Evolutionary conservation across 306 rosid genomes (phyloP).

Genomic region (Quercus parvula): DNA sequence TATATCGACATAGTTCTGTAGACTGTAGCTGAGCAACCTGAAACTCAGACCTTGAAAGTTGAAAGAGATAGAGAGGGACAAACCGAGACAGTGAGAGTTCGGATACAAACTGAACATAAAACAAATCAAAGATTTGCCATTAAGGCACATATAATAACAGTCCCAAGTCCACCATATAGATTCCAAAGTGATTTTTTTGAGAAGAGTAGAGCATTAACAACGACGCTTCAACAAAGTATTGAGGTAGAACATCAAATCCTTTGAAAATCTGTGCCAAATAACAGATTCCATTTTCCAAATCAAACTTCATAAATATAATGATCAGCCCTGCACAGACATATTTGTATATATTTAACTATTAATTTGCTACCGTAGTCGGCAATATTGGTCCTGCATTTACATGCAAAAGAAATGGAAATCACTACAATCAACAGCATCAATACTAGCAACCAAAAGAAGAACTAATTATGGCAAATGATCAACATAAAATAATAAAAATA

Average conservation of each 20-base stretch:
- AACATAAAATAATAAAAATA: constrained; percentile 15
- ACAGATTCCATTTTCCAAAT: not conserved
- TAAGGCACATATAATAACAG: constrained; percentile 18
- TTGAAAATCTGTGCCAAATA: not conserved
- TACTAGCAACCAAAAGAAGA: constrained; percentile 7
- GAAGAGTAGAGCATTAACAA: not conserved
- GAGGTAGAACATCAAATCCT: not conserved
- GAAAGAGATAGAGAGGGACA: constrained; percentile 22
- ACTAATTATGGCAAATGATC: not conserved
- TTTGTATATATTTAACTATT: not conserved
- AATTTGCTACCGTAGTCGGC: constrained; percentile 2
- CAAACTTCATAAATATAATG: not conserved
- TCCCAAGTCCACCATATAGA: constrained; percentile 36
- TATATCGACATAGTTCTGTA: constrained; percentile 33
- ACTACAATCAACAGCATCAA: not conserved
- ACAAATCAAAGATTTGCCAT: constrained; percentile 50
- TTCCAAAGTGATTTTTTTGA: constrained; percentile 33
- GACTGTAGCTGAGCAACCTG: constrained; percentile 31
- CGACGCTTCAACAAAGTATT: not conserved
- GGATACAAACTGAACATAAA: constrained; percentile 44
- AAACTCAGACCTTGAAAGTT: constrained; percentile 31
- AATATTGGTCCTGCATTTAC: not conserved
- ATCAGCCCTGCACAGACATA: not conserved
- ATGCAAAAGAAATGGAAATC: constrained; percentile 4
- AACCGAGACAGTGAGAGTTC: constrained; percentile 22